phyloP scores from a whole-genome alignment of 1,139 yeast genomes.

The Lodderomyces metapsilosis region DNA sequence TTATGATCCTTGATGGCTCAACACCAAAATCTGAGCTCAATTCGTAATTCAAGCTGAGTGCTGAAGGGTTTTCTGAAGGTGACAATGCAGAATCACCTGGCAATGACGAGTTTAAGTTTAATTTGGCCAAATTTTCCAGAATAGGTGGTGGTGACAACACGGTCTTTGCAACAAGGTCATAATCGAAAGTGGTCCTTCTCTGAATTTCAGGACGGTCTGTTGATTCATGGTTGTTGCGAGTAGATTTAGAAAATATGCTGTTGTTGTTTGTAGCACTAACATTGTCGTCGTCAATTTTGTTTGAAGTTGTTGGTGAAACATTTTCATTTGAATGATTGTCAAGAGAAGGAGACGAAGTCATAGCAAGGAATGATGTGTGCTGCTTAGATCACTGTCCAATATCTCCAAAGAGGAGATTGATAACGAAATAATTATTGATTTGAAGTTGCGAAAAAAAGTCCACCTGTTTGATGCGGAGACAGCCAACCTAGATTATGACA shows the following conservation, averaged over 20 bases:
- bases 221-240: background rate
- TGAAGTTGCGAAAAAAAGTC: background rate
- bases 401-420: background rate
- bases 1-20: constrained; percentile 1
- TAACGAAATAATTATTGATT: background rate
- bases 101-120: background rate
- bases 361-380: background rate
- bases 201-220: background rate
- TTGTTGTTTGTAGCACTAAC: background rate
- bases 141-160: background rate
- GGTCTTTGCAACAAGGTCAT: constrained; percentile 1
- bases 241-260: background rate
- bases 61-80: constrained; percentile 8
- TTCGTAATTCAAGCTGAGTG: constrained; percentile 7
- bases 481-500: background rate
- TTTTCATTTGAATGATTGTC: background rate
- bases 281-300: background rate
- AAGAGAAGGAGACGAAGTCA: background rate
- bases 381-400: no score
- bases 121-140: background rate
- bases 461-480: background rate
- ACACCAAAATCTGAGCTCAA: background rate
- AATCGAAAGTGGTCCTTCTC: constrained; percentile 3
- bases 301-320: background rate
- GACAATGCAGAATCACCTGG: background rate